Evolutionary conservation across 1,284 basidiomycete genomes (phyloP).

Genomic region (Ceratobasidium sp.): DNA sequence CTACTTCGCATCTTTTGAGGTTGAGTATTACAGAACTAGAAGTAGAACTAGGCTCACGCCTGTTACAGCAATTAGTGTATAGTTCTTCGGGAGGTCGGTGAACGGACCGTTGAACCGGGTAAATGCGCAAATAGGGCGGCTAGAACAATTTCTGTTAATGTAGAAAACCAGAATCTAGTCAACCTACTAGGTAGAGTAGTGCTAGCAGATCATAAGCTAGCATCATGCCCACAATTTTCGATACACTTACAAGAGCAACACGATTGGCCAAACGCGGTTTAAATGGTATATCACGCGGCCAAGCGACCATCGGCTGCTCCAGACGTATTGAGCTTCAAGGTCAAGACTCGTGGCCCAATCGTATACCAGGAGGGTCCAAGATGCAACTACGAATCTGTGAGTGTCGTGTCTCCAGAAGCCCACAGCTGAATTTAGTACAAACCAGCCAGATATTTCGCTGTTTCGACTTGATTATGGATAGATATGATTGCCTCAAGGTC

Average conservation of each 20-base stretch:
- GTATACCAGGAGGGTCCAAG: constrained; percentile 14
- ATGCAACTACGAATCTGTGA: neutral
- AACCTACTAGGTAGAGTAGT: too few species aligned
- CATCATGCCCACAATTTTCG: too few species aligned
- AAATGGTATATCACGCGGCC: constrained; percentile 26
- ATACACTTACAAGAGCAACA: too few species aligned
- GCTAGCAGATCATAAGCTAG: too few species aligned
- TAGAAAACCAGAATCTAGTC: neutral
- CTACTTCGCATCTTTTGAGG: constrained; percentile 1
- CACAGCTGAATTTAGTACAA: neutral
- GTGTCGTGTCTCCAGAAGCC: too few species aligned
- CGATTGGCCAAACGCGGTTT: constrained; percentile 17
- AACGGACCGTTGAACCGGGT: neutral
- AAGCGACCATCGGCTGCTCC: constrained; percentile 5
- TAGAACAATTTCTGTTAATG: neutral
- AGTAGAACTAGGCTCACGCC: constrained; percentile 1
- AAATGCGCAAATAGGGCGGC: neutral
- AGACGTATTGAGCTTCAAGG: constrained; percentile 10
- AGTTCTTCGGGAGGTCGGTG: neutral
- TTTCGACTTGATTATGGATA: neutral
- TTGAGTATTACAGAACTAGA: too few species aligned
- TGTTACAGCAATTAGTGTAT: neutral
- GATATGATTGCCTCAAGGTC: too few species aligned
- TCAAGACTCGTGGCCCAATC: constrained; percentile 15
- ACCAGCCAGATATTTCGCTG: constrained; percentile 23